Conservation (phyloP, 257 asterid species). For the Ocimum tenuiflorum region DNA sequence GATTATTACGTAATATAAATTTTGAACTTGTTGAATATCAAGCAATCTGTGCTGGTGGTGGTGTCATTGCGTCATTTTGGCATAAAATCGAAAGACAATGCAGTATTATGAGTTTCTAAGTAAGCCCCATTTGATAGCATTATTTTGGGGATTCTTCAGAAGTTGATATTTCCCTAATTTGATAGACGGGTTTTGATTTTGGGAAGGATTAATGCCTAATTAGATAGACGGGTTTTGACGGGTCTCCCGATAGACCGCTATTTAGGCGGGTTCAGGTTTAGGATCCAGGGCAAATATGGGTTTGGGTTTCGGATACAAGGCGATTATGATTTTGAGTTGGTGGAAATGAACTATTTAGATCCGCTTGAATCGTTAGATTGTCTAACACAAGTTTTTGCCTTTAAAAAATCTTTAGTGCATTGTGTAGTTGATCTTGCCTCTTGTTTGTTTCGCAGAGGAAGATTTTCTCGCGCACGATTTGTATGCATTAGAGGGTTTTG, state of each 20-base stretch:
- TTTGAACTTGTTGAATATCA: neutral
- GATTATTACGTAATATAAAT: neutral
- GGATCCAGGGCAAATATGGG: no score
- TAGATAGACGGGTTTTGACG: no score
- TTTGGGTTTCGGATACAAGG: no score
- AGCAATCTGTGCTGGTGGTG: neutral
- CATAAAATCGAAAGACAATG: neutral
- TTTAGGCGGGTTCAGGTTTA: no score
- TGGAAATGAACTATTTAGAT: neutral
- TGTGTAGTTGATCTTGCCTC: neutral
- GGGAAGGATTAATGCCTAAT: neutral
- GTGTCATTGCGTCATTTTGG: neutral
- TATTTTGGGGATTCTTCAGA: slow-evolving; percentile 4
- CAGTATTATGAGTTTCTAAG: neutral
- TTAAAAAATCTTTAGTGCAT: neutral
- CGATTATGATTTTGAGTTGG: no score
- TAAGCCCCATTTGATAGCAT: neutral
- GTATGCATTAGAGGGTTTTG: slow-evolving; percentile 40
- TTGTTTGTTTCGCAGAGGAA: slow-evolving; percentile 40
- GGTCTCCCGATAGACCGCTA: no score
- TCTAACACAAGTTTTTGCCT: neutral
- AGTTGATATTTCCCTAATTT: neutral
- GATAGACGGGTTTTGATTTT: neutral
- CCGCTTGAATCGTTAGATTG: neutral
- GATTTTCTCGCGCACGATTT: slow-evolving; percentile 69